A percentile compares a stretch with the other conserved stretches of the same genome.
Evolutionary conservation across 2,329 filamentous ascomycete genomes (phyloP).

Genomic region (Ilyonectria robusta): DNA sequence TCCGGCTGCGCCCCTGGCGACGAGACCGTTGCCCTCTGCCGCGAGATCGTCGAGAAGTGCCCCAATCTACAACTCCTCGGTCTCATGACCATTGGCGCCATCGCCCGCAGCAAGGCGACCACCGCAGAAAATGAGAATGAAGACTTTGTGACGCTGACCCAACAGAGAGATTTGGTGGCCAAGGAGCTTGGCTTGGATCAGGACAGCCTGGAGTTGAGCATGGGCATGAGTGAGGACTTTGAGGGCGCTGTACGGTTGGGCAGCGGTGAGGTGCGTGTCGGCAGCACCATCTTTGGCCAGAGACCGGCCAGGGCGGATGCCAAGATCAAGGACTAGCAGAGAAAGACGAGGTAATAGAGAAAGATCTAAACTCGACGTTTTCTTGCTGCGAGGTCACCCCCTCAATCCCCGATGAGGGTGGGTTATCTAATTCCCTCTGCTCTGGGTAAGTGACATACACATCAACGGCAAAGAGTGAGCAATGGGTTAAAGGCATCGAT

Average conservation of each 20-base stretch:
- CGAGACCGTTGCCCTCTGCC: slow-evolving; percentile 75
- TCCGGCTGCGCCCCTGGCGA: slow-evolving; percentile 81
- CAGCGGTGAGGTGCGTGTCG: slow-evolving; percentile 90
- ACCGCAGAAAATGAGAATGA: slow-evolving; percentile 88
- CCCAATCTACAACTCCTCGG: slow-evolving; percentile 82
- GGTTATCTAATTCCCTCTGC: not conserved
- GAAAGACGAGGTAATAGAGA: not conserved
- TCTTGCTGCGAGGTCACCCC: not conserved
- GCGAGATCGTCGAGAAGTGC: slow-evolving; percentile 78
- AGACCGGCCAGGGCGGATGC: slow-evolving; percentile 86
- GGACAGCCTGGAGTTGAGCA: slow-evolving; percentile 86
- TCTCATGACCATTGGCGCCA: slow-evolving; percentile 97
- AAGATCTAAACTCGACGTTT: not conserved
- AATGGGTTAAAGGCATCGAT: slow-evolving; percentile 29
- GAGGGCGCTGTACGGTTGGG: slow-evolving; percentile 88
- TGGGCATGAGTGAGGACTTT: slow-evolving; percentile 99
- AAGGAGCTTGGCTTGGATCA: slow-evolving; percentile 61
- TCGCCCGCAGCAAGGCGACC: slow-evolving; percentile 83
- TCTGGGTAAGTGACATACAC: not conserved
- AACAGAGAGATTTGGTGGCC: slow-evolving; percentile 80
- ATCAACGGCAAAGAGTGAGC: slow-evolving; percentile 6
- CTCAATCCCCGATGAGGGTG: not conserved
- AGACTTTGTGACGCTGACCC: slow-evolving; percentile 81
- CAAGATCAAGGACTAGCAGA: slow-evolving; percentile 66
- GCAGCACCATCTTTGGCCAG: slow-evolving; percentile 93